Base-by-base conservation (phyloP, 1,284 basidiomycete genomes). In the Phlebopus sp. region DNA sequence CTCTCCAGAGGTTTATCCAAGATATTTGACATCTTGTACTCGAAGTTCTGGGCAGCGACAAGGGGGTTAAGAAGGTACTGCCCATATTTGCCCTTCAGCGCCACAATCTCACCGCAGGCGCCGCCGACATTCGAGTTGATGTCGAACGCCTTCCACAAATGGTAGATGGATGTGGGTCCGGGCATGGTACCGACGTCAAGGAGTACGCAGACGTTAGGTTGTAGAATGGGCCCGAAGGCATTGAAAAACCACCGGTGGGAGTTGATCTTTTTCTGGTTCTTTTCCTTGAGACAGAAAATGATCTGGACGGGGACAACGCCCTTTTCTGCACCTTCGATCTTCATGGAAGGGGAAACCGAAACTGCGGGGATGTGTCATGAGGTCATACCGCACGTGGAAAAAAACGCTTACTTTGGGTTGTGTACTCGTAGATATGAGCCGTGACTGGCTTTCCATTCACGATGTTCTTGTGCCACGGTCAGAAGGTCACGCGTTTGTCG, bases 1-100 rank as follows among this genome's bases (percentile, higher is more conserved):
- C 79, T 82, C 57, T 90, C 86, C 66, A 96, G 67, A 5, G 94
- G 92, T 66, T 95, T 96, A 60, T 94, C 92, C 50, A 94, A 66
- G 55, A 95, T 94, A 61, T 93, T 95, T 42, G 84, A 88, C 88
- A 96, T 95, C 77, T 97, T 97, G 74, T 97, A 97, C 71, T 97
- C 94, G 54, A 95, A 95, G 66, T 95, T 94, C 72, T 95, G 92
- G 14, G 92, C 90, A 5, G 92, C 92, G 15, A 90, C 87, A 1
- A 94, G 74, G 0, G 93, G 93, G 60, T 91, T 97, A 56, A 91
- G 62, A 48, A 93, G 73, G 63, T 89, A 87, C 62, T 71, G 70
- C 40, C 85, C 86, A 59, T 78, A 90, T 68, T 84, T 88, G 38
- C 92, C 92, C 69, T 94, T 95, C 53, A 93, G 74, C 1, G 93